These are phyloP conservation scores for Lachnum nothofagi DNA, from an alignment of 2,329 filamentous ascomycete species.

Conservation along the genomic window DNA sequence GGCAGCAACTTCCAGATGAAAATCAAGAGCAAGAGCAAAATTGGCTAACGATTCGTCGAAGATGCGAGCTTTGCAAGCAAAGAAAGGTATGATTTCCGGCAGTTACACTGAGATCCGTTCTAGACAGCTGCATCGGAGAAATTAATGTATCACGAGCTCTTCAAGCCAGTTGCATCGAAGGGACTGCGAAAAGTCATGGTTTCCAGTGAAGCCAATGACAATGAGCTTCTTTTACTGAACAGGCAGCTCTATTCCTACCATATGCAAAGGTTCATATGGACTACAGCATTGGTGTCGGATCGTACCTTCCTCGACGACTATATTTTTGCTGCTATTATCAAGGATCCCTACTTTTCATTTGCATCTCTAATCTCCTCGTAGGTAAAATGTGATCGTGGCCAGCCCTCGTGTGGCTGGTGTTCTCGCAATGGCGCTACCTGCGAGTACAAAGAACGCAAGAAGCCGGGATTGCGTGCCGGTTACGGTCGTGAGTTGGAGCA, in stretches of 20 bases:
- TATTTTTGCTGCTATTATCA: too few relatives aligned
- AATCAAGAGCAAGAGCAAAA: conserved; percentile 22
- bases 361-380: conserved; percentile 27
- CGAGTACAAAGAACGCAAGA: conserved; percentile 66
- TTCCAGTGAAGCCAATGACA: neutral
- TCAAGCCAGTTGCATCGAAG: neutral
- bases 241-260: too few relatives aligned
- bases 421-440: conserved; percentile 57
- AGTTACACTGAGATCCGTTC: neutral
- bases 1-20: conserved; percentile 13
- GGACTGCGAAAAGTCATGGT: neutral
- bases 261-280: too few relatives aligned
- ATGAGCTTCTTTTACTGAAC: too few relatives aligned
- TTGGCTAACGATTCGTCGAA: conserved; percentile 37
- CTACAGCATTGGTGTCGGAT: too few relatives aligned
- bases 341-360: neutral
- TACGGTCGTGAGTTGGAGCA: conserved; percentile 71
- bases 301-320: neutral
- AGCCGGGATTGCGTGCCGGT: conserved; percentile 57
- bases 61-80: conserved; percentile 74
- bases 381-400: conserved; percentile 72
- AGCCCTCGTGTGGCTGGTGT: conserved; percentile 67
- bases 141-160: neutral
- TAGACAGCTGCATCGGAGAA: neutral
- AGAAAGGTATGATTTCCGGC: conserved; percentile 56